Percentiles rank a stretch among this genome's conserved stretches.
Evolutionary conservation across 768 basidiomycete species (phyloP).

Genomic region (Tricholomella constricta): DNA sequence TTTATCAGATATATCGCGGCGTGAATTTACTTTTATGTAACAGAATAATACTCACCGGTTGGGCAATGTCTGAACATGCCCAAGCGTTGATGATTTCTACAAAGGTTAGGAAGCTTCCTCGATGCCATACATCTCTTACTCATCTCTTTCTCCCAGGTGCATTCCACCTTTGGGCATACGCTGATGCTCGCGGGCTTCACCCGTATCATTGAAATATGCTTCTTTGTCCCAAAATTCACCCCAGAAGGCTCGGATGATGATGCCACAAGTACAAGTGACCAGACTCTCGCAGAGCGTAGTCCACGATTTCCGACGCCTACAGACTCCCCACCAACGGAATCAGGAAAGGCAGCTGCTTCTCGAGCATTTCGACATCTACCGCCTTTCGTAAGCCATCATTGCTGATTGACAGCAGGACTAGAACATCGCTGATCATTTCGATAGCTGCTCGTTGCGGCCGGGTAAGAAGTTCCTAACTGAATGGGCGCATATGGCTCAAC

Average conservation of each 20-base stretch:
- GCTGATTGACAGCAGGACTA: neutral
- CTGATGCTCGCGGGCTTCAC: slow-evolving; percentile 82
- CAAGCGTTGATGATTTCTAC: slow-evolving; percentile 87
- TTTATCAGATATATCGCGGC: neutral
- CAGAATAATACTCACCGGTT: slow-evolving; percentile 89
- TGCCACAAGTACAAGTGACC: slow-evolving; percentile 63
- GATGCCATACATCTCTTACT: neutral
- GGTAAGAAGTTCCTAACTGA: slow-evolving; percentile 46
- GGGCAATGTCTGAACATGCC: slow-evolving; percentile 90
- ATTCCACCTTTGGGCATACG: slow-evolving; percentile 80
- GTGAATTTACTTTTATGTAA: neutral
- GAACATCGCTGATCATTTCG: slow-evolving; percentile 7
- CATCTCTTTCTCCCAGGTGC: slow-evolving; percentile 53
- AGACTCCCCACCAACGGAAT: slow-evolving; percentile 17
- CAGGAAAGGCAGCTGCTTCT: slow-evolving; percentile 39
- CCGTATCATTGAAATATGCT: slow-evolving; percentile 84
- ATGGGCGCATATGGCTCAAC: neutral
- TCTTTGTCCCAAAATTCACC: slow-evolving; percentile 49
- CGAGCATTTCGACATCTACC: slow-evolving; percentile 84
- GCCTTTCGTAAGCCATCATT: slow-evolving; percentile 70
- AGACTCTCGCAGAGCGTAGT: slow-evolving; percentile 54
- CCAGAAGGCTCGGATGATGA: slow-evolving; percentile 46
- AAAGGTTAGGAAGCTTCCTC: slow-evolving; percentile 44
- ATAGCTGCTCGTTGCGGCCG: slow-evolving; percentile 72
- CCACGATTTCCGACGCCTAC: slow-evolving; percentile 12